A percentile compares a stretch with the other conserved stretches of the same genome.
These are phyloP conservation scores for Diaporthe vaccinii DNA, from an alignment of 2,329 filamentous ascomycete species.

Conservation along the genomic window DNA sequence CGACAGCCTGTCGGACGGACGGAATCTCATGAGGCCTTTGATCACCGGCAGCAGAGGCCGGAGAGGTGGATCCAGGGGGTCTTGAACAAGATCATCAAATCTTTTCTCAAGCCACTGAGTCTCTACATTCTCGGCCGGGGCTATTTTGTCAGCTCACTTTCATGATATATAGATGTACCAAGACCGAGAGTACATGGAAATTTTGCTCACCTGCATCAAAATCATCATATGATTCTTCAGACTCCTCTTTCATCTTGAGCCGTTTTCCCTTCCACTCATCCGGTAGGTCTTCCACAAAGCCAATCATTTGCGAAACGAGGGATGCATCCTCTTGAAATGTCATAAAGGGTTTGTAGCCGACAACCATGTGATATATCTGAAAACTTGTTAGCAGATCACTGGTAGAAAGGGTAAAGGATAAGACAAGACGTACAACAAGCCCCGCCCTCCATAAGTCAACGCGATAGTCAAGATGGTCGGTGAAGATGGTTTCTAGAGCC, in stretches of 20 bases:
- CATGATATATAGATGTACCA: background rate
- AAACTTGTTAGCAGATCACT: background rate
- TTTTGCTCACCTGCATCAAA: background rate
- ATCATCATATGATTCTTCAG: background rate
- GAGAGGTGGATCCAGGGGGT: background rate
- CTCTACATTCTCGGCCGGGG: background rate
- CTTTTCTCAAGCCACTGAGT: background rate
- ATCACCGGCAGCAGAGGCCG: background rate
- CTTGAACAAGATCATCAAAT: background rate
- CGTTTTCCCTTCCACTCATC: background rate
- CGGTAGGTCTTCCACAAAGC: conserved; percentile 4
- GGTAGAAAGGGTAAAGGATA: background rate
- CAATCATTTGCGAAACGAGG: background rate
- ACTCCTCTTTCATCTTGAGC: conserved; percentile 3
- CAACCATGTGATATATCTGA: background rate
- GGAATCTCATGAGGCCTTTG: conserved; percentile 3
- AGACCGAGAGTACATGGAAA: background rate
- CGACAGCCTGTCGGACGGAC: background rate
- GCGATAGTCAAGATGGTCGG: background rate
- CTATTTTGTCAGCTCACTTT: background rate
- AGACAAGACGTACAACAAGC: background rate
- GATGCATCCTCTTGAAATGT: background rate
- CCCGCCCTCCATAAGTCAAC: background rate
- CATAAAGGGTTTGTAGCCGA: background rate
- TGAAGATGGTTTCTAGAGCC: conserved; percentile 1